A percentile compares a stretch with the other conserved stretches of the same genome.
Conservation (phyloP, 306 rosid genomes). For the Gastrolobium bilobum region DNA sequence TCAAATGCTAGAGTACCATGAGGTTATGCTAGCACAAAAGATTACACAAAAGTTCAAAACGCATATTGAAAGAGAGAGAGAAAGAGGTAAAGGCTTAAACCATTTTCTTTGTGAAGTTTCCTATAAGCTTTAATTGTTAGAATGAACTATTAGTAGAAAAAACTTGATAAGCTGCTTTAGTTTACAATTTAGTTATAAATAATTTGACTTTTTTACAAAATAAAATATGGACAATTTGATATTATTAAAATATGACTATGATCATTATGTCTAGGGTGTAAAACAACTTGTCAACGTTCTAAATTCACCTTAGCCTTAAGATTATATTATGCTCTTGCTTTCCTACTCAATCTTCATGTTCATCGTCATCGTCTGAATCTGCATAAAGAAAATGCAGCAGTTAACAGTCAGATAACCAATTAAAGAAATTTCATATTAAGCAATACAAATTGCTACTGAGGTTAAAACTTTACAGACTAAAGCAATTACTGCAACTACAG, state of each 20-base stretch:
- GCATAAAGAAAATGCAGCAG: slow-evolving; percentile 45
- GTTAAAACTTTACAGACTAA: slow-evolving; percentile 29
- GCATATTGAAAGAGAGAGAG: background rate
- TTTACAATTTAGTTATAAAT: slow-evolving; percentile 13
- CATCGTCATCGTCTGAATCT: slow-evolving; percentile 95
- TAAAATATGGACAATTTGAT: slow-evolving; percentile 15
- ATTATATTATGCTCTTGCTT: slow-evolving; percentile 45
- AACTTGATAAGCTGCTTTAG: slow-evolving; percentile 4
- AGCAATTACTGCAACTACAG: slow-evolving; percentile 22
- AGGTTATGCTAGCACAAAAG: slow-evolving; percentile 26
- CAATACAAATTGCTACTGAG: slow-evolving; percentile 2
- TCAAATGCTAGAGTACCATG: slow-evolving; percentile 34
- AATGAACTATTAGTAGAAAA: slow-evolving; percentile 13
- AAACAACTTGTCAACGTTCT: slow-evolving; percentile 40
- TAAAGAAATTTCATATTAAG: slow-evolving; percentile 27
- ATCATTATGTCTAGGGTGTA: slow-evolving; percentile 7
- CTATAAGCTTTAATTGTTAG: slow-evolving; percentile 13
- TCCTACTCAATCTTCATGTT: slow-evolving; percentile 85
- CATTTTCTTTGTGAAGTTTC: slow-evolving; percentile 21
- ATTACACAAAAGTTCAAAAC: slow-evolving; percentile 17
- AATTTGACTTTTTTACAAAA: slow-evolving; percentile 1
- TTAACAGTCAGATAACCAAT: slow-evolving; percentile 33
- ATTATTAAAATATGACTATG: background rate
- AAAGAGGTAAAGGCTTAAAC: background rate
- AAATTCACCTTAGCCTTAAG: slow-evolving; percentile 58